Evolutionary conservation across 345 rosid genomes (phyloP).

Genomic region (Eucalyptus pumila): DNA sequence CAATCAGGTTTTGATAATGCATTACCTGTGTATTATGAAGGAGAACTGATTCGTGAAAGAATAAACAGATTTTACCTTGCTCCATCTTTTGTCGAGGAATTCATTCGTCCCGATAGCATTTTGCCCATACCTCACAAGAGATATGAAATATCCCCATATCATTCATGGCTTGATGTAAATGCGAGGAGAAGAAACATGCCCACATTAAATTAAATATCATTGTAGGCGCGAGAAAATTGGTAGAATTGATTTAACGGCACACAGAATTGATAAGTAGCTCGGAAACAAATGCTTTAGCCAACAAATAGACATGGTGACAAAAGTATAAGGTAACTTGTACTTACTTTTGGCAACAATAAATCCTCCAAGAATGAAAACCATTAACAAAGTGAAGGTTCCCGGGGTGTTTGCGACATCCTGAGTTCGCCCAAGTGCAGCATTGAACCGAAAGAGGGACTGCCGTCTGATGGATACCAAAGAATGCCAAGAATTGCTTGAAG

Average conservation of each 20-base stretch:
- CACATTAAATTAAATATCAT: background rate
- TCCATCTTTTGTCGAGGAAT: constrained; percentile 71
- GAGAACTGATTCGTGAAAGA: background rate
- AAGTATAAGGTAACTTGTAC: background rate
- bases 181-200: background rate
- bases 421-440: constrained; percentile 67
- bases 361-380: constrained; percentile 68
- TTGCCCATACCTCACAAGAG: constrained; percentile 92
- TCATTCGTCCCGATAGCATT: constrained; percentile 69
- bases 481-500: constrained; percentile 52
- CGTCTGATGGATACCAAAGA: constrained; percentile 65
- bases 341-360: constrained; percentile 59
- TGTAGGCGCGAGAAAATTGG: background rate
- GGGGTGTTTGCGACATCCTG: constrained; percentile 57
- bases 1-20: background rate
- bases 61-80: constrained; percentile 23
- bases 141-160: constrained; percentile 69
- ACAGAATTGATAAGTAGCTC: background rate
- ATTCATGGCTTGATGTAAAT: constrained; percentile 32
- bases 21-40: background rate
- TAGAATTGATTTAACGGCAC: no score
- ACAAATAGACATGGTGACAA: background rate
- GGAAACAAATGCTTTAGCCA: background rate
- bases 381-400: constrained; percentile 43
- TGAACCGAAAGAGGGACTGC: constrained; percentile 64